These are phyloP conservation scores for Paracamarosporium sp. DNA, from an alignment of 2,329 filamentous ascomycete genomes.

Conservation along the genomic window DNA sequence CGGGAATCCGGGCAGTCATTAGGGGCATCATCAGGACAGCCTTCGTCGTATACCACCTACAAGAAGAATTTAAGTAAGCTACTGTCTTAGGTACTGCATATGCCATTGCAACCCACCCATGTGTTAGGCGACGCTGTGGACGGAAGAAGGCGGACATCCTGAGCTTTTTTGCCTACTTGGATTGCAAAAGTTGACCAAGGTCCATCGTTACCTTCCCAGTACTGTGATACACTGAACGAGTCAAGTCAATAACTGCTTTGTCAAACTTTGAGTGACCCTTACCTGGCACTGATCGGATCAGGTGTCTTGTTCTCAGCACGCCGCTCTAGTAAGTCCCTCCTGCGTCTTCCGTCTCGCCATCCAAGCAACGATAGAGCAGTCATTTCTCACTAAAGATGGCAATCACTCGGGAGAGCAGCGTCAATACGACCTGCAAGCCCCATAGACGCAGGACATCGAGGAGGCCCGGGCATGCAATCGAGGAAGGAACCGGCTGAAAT, in stretches of 20 bases:
- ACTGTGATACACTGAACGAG: conserved; percentile 20
- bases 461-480: neutral
- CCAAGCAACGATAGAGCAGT: neutral
- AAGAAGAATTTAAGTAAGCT: neutral
- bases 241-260: neutral
- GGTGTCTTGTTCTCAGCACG: conserved; percentile 5
- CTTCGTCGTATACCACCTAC: conserved; percentile 31
- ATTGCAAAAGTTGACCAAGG: conserved; percentile 36
- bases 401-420: neutral
- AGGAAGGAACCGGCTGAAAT: neutral
- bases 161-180: conserved; percentile 29
- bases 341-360: neutral
- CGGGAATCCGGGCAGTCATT: conserved; percentile 35
- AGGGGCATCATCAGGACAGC: conserved; percentile 33
- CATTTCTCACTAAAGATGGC: neutral
- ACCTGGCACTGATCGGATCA: conserved; percentile 19
- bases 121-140: conserved; percentile 41
- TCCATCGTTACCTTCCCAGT: conserved; percentile 37
- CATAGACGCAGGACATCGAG: neutral
- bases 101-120: conserved; percentile 20
- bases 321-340: neutral
- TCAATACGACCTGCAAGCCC: neutral
- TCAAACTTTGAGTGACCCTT: neutral
- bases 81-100: neutral
- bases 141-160: conserved; percentile 30